Conservation (phyloP, 768 basidiomycete genomes). For the Strobilomyces dryophilus region DNA sequence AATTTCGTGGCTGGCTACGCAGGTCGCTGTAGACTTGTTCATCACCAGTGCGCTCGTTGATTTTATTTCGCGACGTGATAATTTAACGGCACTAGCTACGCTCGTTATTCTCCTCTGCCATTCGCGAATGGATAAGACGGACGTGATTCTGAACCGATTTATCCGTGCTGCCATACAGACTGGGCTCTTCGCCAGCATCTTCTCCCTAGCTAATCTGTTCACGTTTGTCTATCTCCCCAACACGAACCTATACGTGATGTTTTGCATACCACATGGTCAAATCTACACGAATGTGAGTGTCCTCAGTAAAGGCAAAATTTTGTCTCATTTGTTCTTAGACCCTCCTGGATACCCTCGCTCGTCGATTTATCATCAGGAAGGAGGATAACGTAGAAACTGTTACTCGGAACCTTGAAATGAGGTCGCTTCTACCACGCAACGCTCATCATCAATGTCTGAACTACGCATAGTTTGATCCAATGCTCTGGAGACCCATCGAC, state of each 20-base stretch:
- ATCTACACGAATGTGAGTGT: neutral
- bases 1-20: neutral
- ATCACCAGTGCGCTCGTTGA: neutral
- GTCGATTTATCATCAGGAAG: neutral
- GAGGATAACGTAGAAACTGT: neutral
- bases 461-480: neutral
- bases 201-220: neutral
- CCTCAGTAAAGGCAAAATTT: neutral
- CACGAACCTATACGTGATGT: neutral
- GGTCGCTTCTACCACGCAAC: neutral
- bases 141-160: neutral
- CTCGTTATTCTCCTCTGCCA: neutral
- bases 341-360: neutral
- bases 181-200: neutral
- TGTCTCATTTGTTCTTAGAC: neutral
- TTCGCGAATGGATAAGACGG: neutral
- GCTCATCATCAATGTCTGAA: neutral
- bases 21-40: neutral
- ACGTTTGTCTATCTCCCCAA: neutral
- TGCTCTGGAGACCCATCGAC: neutral
- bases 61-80: neutral
- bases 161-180: neutral
- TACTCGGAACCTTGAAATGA: no score
- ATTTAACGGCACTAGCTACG: neutral
- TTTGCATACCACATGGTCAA: neutral